Conservation (phyloP, 257 asterid genomes). For the Nicotiana undulata region DNA sequence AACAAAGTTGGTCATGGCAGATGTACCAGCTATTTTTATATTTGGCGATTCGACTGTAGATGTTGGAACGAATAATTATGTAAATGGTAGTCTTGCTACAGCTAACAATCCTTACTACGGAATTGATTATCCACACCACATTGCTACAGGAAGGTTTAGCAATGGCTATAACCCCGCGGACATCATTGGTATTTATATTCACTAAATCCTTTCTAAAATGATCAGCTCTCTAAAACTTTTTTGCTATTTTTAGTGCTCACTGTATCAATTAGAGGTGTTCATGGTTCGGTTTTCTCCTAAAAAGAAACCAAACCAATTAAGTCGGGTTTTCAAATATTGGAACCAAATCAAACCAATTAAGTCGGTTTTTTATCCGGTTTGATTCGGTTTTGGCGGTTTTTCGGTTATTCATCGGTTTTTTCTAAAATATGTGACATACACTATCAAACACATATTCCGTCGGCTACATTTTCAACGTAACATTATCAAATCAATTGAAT, state of each 20-base stretch:
- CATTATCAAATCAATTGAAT: too few relatives aligned
- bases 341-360: too few relatives aligned
- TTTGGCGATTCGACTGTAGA: slow-evolving; percentile 56
- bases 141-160: slow-evolving; percentile 53
- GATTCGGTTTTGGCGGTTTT: too few relatives aligned
- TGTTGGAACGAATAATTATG: slow-evolving; percentile 41
- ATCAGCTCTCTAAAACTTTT: background rate
- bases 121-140: slow-evolving; percentile 33
- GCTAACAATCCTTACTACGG: slow-evolving; percentile 44
- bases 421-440: too few relatives aligned
- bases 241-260: background rate
- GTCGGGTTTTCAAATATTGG: too few relatives aligned
- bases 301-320: too few relatives aligned
- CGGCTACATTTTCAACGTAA: too few relatives aligned
- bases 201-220: background rate
- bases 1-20: slow-evolving; percentile 2
- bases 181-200: slow-evolving; percentile 23
- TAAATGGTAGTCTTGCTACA: slow-evolving; percentile 15
- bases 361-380: too few relatives aligned
- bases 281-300: too few relatives aligned
- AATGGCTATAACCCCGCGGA: slow-evolving; percentile 54
- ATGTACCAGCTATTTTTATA: slow-evolving; percentile 24
- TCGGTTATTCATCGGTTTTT: too few relatives aligned
- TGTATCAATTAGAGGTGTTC: too few relatives aligned
- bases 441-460: too few relatives aligned